Evolutionary conservation across 495 filamentous ascomycete species (phyloP).

Genomic region (Penicillium manginii): DNA sequence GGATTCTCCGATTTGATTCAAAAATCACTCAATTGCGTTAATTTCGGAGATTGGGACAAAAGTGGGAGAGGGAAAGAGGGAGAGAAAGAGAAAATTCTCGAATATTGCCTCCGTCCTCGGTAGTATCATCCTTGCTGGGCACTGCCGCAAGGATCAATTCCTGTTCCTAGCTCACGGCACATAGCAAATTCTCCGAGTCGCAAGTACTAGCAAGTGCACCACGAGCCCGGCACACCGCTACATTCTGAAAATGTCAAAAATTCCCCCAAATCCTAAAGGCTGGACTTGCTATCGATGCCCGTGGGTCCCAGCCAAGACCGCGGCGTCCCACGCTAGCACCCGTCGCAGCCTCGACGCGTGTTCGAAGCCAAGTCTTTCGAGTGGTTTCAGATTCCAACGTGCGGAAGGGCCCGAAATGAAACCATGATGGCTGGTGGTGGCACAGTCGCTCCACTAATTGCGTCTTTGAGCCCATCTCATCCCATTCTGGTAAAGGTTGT

Average conservation of each 20-base stretch:
- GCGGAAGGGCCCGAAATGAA: constrained; percentile 27
- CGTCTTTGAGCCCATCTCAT: background rate
- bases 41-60: background rate
- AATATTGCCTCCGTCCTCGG: background rate
- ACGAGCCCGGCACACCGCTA: background rate
- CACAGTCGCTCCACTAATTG: background rate
- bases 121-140: background rate
- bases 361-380: constrained; percentile 10
- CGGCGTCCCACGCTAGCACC: constrained; percentile 3
- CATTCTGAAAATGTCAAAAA: too few relatives aligned
- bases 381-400: constrained; percentile 44
- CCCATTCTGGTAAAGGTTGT: background rate
- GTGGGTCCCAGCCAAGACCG: constrained; percentile 1
- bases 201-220: constrained; percentile 1
- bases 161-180: background rate
- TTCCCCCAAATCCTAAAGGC: background rate
- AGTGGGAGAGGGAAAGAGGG: background rate
- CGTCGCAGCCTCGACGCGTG: constrained; percentile 4
- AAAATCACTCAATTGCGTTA: background rate
- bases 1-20: background rate
- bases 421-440: background rate
- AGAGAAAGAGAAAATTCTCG: background rate
- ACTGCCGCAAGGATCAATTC: background rate
- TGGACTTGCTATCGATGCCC: background rate
- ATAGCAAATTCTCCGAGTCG: background rate